Evolutionary conservation across 2,329 filamentous ascomycete genomes (phyloP).

Genomic region (Knufia petricola): DNA sequence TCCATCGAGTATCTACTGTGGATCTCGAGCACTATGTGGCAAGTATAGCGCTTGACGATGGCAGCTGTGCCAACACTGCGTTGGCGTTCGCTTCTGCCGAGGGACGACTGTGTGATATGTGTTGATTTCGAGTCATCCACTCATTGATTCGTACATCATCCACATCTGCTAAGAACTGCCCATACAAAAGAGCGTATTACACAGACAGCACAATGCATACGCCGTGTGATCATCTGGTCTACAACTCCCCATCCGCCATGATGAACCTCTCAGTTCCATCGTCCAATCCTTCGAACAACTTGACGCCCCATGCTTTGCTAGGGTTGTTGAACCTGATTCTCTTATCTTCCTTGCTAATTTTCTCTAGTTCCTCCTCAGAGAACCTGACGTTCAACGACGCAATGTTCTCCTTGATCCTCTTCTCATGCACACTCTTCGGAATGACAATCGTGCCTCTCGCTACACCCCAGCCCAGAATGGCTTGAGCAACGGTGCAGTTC

Average conservation of each 20-base stretch:
- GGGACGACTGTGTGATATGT: too few species aligned
- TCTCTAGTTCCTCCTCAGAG: slow-evolving; percentile 16
- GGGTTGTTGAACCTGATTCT: slow-evolving; percentile 35
- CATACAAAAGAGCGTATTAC: too few species aligned
- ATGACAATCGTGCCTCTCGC: slow-evolving; percentile 41
- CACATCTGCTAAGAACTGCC: too few species aligned
- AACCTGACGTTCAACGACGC: slow-evolving; percentile 21
- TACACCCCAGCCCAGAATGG: slow-evolving; percentile 41
- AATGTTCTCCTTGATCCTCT: slow-evolving; percentile 39
- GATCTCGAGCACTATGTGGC: too few species aligned
- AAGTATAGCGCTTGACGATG: too few species aligned
- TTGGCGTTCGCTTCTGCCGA: too few species aligned
- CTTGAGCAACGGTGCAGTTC: slow-evolving; percentile 36
- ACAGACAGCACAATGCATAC: too few species aligned
- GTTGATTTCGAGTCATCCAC: too few species aligned
- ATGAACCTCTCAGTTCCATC: slow-evolving; percentile 9
- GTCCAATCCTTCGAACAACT: slow-evolving; percentile 36
- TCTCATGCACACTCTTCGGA: slow-evolving; percentile 40
- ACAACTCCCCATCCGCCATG: not conserved
- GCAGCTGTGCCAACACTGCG: too few species aligned
- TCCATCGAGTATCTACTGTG: too few species aligned
- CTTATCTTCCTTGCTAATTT: slow-evolving; percentile 27
- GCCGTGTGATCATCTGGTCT: not conserved
- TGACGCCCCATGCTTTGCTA: slow-evolving; percentile 32
- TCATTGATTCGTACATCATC: too few species aligned